Evolutionary conservation across 1,284 basidiomycete species (phyloP), one percentile per base, ranked within the genome.

Genomic region (Rhizopogon parksii): DNA sequence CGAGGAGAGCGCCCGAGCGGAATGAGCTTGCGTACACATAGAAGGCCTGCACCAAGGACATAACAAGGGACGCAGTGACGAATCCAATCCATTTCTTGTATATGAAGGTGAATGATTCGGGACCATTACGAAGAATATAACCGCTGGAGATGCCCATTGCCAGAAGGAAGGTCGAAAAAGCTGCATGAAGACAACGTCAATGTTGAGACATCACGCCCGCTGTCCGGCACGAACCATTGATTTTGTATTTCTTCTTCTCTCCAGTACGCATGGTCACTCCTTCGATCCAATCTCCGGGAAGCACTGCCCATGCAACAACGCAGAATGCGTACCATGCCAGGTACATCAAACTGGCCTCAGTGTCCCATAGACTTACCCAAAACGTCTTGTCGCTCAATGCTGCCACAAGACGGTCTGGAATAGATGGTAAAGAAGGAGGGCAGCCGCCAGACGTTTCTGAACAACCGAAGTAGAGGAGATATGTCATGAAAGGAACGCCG

Each of bases 11-110:
- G 21, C 77, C 83, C 37, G 73, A 60, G 49, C 72, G 73, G 75
- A 88, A 97, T 21, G 90, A 93, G 42, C 71, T 69, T 11, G 73
- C 72, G 63, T 97, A 96, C 56, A 85, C 86, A 47, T 77, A 85
- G 37, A 83, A 56, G 0, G 81, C 90, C 68, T 95, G 93, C 21
- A 80, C 60, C 35, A 88, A 58, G 2, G 91, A 79, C 84, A 94
- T 95, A 60, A 85, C 60, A 30, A 96, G 62, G 2, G 92, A 80
- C 0, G 93, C 92, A 2, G 94, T 93, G 49, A 90, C 68, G 50
- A 99, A 82, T 40, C 93, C 93, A 37, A 93, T 71, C 86, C 89
- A 99, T 71, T 93, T 90, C 57, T 96, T 83, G 70, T 95, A 92
- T 54, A 96, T 67, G 71, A 94, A 90, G 1, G 94, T 91, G 71